Evolutionary conservation across 805 yeast species (phyloP).

Genomic region (Candida stauntonica): DNA sequence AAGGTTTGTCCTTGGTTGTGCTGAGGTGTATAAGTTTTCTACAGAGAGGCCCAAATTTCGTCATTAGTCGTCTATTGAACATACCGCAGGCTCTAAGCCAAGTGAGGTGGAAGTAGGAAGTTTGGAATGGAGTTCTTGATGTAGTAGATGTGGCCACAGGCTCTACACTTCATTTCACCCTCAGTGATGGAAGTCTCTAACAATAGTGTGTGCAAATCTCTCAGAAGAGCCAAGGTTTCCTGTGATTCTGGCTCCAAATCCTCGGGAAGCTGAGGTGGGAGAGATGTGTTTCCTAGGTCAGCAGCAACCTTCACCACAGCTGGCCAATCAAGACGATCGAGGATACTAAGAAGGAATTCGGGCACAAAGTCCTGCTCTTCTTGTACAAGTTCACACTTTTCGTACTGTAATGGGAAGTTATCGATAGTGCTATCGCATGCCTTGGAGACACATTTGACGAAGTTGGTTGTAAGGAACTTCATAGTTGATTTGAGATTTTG

Average conservation of each 20-base stretch:
- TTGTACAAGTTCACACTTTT: constrained; percentile 65
- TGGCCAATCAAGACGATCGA: constrained; percentile 84
- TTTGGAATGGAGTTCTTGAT: constrained; percentile 94
- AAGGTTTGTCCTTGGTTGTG: too few relatives aligned
- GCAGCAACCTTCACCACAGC: constrained; percentile 75
- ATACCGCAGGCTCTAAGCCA: constrained; percentile 41
- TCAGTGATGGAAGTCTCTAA: constrained; percentile 83
- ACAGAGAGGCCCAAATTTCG: not conserved
- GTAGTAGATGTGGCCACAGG: constrained; percentile 83
- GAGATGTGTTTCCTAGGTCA: constrained; percentile 54
- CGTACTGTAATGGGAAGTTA: constrained; percentile 76
- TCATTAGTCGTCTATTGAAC: not conserved
- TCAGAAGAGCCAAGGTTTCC: constrained; percentile 50
- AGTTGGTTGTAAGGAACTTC: constrained; percentile 95
- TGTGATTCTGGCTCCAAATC: constrained; percentile 23
- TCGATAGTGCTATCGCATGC: constrained; percentile 68
- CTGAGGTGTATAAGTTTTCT: too few relatives aligned
- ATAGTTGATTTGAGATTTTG: constrained; percentile 32
- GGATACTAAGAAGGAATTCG: constrained; percentile 68
- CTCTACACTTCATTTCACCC: constrained; percentile 84
- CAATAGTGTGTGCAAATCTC: constrained; percentile 72
- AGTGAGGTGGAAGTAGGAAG: constrained; percentile 89
- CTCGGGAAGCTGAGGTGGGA: constrained; percentile 63
- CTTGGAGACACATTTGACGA: constrained; percentile 89
- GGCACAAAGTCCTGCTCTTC: constrained; percentile 76